Percentiles rank a stretch among this genome's conserved stretches.
These are phyloP conservation scores for Daldinia vernicosa DNA, from an alignment of 495 filamentous ascomycete genomes.

Conservation along the genomic window DNA sequence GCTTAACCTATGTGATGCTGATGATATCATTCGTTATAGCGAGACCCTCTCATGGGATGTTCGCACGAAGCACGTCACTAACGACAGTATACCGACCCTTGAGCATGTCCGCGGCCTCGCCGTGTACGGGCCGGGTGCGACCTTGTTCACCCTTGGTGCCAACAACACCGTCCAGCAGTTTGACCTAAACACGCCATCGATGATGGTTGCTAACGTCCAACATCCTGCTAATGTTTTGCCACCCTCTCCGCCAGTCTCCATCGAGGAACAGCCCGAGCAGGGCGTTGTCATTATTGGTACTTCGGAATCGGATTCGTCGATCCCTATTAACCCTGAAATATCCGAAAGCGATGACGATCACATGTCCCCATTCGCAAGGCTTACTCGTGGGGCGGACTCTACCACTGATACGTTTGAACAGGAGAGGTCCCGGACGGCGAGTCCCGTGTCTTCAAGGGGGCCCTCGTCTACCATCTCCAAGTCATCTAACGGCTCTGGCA, in stretches of 20 bases:
- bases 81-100: constrained; percentile 84
- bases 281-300: constrained; percentile 49
- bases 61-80: constrained; percentile 91
- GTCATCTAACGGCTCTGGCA: constrained; percentile 59
- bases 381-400: constrained; percentile 67
- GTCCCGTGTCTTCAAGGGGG: constrained; percentile 71
- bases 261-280: constrained; percentile 68
- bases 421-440: constrained; percentile 66
- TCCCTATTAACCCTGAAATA: constrained; percentile 64
- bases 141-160: constrained; percentile 90
- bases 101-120: constrained; percentile 82
- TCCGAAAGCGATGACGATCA: constrained; percentile 72
- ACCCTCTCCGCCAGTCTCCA: constrained; percentile 78
- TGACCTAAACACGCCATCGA: constrained; percentile 80
- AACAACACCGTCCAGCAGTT: constrained; percentile 94
- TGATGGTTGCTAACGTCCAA: constrained; percentile 83
- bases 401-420: constrained; percentile 61
- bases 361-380: constrained; percentile 72
- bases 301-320: constrained; percentile 57
- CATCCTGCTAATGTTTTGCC: constrained; percentile 79
- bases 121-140: constrained; percentile 87
- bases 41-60: constrained; percentile 97
- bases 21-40: constrained; percentile 58
- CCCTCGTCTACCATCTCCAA: constrained; percentile 69
- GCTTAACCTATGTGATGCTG: constrained; percentile 48